phyloP scores from a whole-genome alignment of 805 yeast species.

The Teunomyces funiuensis region DNA sequence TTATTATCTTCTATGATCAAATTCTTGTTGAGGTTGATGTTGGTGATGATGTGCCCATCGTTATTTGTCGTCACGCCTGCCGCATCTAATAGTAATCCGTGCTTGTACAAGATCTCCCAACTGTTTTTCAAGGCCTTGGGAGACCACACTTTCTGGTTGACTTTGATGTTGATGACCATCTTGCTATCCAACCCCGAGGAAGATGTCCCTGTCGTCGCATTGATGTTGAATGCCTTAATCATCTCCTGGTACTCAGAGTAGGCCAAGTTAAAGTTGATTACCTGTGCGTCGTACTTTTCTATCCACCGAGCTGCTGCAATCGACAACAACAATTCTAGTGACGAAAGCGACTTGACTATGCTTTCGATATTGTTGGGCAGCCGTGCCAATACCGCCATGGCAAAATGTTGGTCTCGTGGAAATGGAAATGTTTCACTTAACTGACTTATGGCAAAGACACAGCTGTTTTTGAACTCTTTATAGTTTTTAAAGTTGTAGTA shows the following conservation, averaged over 20 bases:
- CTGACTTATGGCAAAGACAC: constrained; percentile 40
- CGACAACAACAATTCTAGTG: constrained; percentile 67
- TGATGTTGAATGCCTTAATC: constrained; percentile 45
- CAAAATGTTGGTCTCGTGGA: constrained; percentile 27
- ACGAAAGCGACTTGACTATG: constrained; percentile 49
- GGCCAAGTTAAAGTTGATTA: constrained; percentile 74
- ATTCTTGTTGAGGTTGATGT: constrained; percentile 27
- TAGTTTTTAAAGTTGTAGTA: constrained; percentile 61
- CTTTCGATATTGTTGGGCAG: constrained; percentile 25
- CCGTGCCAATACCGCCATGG: constrained; percentile 20
- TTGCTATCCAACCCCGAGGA: constrained; percentile 38
- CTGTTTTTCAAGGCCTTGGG: constrained; percentile 59
- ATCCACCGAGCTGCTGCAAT: constrained; percentile 75
- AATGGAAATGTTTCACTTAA: constrained; percentile 24
- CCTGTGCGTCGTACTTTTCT: constrained; percentile 53
- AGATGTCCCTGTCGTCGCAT: constrained; percentile 29
- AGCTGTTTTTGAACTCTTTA: constrained; percentile 46
- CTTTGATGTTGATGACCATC: constrained; percentile 30
- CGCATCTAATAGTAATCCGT: constrained; percentile 53
- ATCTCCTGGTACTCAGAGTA: constrained; percentile 71
- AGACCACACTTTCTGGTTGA: constrained; percentile 55
- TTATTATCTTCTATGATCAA: constrained; percentile 44
- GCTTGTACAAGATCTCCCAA: constrained; percentile 70
- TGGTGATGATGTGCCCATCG: constrained; percentile 35
- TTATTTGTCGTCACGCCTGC: constrained; percentile 42